Evolutionary conservation across 2,329 filamentous ascomycete genomes (phyloP).

Genomic region (Aureobasidium sp.): DNA sequence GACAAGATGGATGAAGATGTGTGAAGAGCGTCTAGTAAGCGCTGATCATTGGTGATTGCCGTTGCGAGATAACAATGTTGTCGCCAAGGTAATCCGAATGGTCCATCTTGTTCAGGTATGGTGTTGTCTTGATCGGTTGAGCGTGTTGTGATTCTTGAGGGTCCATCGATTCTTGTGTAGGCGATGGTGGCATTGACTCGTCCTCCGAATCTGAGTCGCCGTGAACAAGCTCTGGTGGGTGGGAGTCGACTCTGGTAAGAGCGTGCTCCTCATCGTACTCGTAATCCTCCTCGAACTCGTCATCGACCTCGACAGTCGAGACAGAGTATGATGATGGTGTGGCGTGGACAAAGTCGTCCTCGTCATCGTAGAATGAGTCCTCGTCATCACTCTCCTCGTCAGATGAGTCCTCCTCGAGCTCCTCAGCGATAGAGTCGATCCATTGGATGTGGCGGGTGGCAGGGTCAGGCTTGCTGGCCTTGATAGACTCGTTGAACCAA

Average conservation of each 20-base stretch:
- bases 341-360: slow-evolving; percentile 29
- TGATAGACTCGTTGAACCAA: slow-evolving; percentile 96
- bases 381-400: slow-evolving; percentile 41
- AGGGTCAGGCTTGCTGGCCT: slow-evolving; percentile 50
- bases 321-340: slow-evolving; percentile 33
- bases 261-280: slow-evolving; percentile 39
- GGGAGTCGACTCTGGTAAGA: slow-evolving; percentile 35
- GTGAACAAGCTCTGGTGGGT: slow-evolving; percentile 41
- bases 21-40: slow-evolving; percentile 11
- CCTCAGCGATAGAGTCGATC: slow-evolving; percentile 70
- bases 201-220: slow-evolving; percentile 38
- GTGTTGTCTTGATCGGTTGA: slow-evolving; percentile 28
- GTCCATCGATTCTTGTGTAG: slow-evolving; percentile 35
- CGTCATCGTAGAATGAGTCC: slow-evolving; percentile 28
- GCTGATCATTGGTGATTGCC: slow-evolving; percentile 10
- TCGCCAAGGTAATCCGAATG: background rate
- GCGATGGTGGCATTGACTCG: slow-evolving; percentile 39
- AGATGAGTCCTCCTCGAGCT: slow-evolving; percentile 61
- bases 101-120: slow-evolving; percentile 8
- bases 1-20: slow-evolving; percentile 2
- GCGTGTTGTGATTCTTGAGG: slow-evolving; percentile 32
- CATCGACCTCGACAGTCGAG: slow-evolving; percentile 34
- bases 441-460: slow-evolving; percentile 71
- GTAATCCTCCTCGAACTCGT: slow-evolving; percentile 37
- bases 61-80: slow-evolving; percentile 5